A percentile compares a stretch with the other conserved stretches of the same genome.
Evolutionary conservation across 768 basidiomycete species (phyloP).

Genomic region (Tricholoma terreum): DNA sequence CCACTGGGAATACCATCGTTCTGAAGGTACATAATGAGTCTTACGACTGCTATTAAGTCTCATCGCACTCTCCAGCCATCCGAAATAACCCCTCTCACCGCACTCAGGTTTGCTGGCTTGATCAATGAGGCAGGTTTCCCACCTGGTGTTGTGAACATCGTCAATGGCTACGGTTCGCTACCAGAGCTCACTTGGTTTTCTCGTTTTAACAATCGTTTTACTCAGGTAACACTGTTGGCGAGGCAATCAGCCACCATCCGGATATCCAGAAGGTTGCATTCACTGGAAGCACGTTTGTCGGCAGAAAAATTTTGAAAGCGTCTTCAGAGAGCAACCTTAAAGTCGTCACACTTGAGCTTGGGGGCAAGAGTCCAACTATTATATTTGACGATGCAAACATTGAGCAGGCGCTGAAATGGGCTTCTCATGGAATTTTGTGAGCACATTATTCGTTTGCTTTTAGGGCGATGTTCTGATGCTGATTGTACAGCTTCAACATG

Average conservation of each 20-base stretch:
- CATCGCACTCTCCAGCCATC: conserved; percentile 44
- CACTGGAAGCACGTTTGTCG: conserved; percentile 78
- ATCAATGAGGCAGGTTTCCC: conserved; percentile 65
- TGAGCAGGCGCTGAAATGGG: conserved; percentile 70
- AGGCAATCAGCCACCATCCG: conserved; percentile 57
- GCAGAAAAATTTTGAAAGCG: conserved; percentile 75
- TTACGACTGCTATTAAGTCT: background rate
- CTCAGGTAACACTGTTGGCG: conserved; percentile 52
- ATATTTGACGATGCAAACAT: conserved; percentile 71
- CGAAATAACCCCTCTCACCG: conserved; percentile 60
- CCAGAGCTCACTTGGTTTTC: conserved; percentile 28
- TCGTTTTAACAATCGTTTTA: conserved; percentile 46
- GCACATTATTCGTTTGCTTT: background rate
- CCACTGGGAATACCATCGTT: conserved; percentile 55
- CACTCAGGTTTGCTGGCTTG: conserved; percentile 46
- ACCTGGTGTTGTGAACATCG: conserved; percentile 64
- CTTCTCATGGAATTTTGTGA: conserved; percentile 68
- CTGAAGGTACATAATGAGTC: conserved; percentile 36
- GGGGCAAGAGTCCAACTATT: conserved; percentile 68
- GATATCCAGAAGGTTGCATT: conserved; percentile 71
- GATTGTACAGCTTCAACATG: conserved; percentile 11
- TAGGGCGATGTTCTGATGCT: background rate
- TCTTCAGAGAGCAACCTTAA: conserved; percentile 81
- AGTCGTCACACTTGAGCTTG: conserved; percentile 76
- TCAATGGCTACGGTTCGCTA: conserved; percentile 53